Evolutionary conservation across 257 asterid genomes (phyloP), one percentile per base, ranked within the genome.

Genomic region (Lycium barbarum): DNA sequence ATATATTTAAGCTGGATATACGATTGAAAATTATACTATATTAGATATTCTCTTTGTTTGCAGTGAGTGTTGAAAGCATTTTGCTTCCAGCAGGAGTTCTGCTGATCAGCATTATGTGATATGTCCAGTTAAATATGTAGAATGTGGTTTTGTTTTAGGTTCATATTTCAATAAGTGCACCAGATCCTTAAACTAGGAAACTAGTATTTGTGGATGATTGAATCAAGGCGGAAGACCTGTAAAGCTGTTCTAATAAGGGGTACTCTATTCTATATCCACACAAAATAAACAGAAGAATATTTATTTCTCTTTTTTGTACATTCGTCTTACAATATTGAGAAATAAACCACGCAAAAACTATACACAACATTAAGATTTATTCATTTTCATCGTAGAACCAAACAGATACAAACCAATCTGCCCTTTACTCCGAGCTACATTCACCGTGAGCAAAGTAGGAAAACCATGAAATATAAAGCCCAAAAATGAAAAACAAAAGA

Each of bases 321-420:
- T 57, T 63, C 66, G 15, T 22, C 84, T n/a, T 38, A 84, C 84
- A 86, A 78, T 79, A 73, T 85, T 63, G 71, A 51, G 58, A 59
- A 81, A 62, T 86, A 43, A 62, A 81, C 86, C 72, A 58, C 45
- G 35, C 68, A 85, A 83, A 17, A 83, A 17, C 79, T 86, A 82
- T 82, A 43, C 83, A 12, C 83, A 40, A 79, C 61, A 84, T 36
- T 82, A 82, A 82, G 61, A 40, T 85, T 90, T 92, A 88, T 92
- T 92, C 65, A 87, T 82, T 87, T 84, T 79, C 70, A 43, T 15
- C 59, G 74, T 82, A 88, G 40, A 83, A 80, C 76, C 74, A 87
- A 88, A 83, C 85, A 26, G 1, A 86, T 83, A 84, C 78, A 79
- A 88, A 83, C 85, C 83, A 88, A 86, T 72, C 76, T 83, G 36